Conservation (phyloP, 164 flowering plant species). For the Nymphaea thermarum region DNA sequence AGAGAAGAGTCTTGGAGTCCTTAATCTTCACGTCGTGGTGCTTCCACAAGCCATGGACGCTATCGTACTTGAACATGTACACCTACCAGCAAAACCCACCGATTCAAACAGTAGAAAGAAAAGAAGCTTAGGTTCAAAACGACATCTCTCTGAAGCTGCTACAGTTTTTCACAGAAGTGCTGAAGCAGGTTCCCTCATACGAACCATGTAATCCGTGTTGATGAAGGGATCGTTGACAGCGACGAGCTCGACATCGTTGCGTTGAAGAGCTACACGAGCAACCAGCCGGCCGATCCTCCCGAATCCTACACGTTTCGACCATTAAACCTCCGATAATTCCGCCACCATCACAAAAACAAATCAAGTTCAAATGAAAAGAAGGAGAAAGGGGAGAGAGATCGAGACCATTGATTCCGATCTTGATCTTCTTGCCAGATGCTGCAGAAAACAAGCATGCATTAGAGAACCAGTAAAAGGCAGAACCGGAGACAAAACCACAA, state of each 20-base stretch:
- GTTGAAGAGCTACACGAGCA: slow-evolving; percentile 62
- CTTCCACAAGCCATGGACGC: slow-evolving; percentile 79
- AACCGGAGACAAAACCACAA: neutral
- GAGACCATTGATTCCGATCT: slow-evolving; percentile 44
- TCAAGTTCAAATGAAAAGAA: slow-evolving; percentile 1
- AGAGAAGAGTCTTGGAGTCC: slow-evolving; percentile 80
- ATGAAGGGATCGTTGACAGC: slow-evolving; percentile 88
- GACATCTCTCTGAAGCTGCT: no score
- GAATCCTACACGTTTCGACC: slow-evolving; percentile 39
- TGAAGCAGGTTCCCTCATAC: neutral
- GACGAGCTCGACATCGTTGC: slow-evolving; percentile 78
- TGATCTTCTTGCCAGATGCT: slow-evolving; percentile 34
- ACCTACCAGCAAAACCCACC: slow-evolving; percentile 23
- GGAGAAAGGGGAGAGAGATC: neutral
- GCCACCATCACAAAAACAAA: neutral
- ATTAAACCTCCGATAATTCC: neutral
- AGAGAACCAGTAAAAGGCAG: neutral
- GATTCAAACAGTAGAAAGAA: no score
- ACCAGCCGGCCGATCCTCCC: slow-evolving; percentile 87
- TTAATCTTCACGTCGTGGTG: slow-evolving; percentile 54
- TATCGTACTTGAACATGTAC: slow-evolving; percentile 89
- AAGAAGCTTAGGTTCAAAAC: no score
- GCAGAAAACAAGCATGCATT: neutral
- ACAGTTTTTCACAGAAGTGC: no score
- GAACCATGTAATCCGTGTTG: slow-evolving; percentile 75